These are phyloP conservation scores for Mycothermus thermophilus DNA, from an alignment of 495 filamentous ascomycete species.

Conservation along the genomic window DNA sequence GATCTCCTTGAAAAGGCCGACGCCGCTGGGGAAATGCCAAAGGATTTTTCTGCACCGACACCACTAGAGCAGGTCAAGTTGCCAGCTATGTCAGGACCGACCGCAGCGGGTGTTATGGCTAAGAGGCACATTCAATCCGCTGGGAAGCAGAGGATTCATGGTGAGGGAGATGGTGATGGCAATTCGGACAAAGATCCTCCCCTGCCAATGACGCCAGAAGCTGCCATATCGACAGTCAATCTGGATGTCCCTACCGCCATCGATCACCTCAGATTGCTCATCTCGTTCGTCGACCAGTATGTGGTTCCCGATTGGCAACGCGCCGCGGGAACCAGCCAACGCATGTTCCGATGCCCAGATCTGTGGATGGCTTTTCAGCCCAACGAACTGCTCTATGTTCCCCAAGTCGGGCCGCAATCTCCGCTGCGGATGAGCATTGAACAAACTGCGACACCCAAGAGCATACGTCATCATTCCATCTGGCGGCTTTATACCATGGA, in stretches of 20 bases:
- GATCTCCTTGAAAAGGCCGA: constrained; percentile 23
- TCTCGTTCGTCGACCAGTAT: constrained; percentile 23
- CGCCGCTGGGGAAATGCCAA: constrained; percentile 14
- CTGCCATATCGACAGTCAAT: background rate
- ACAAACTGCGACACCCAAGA: background rate
- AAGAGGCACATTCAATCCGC: too few species aligned
- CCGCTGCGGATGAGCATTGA: background rate
- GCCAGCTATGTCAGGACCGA: too few species aligned
- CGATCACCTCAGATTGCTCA: constrained; percentile 20
- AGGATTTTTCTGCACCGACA: background rate
- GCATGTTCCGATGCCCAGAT: constrained; percentile 21
- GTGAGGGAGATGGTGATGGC: too few species aligned
- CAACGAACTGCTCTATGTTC: constrained; percentile 23
- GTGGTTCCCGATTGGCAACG: constrained; percentile 20
- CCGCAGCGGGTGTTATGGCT: too few species aligned
- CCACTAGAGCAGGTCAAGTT: constrained; percentile 10
- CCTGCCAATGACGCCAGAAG: too few species aligned
- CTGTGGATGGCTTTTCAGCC: constrained; percentile 27
- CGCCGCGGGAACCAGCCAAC: constrained; percentile 11
- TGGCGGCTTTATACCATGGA: constrained; percentile 22
- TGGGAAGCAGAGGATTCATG: too few species aligned
- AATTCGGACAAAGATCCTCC: too few species aligned
- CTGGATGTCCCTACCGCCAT: constrained; percentile 23
- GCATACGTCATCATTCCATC: constrained; percentile 13
- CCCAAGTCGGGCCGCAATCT: constrained; percentile 13